Evolutionary conservation across 495 filamentous ascomycete species (phyloP).

Genomic region (Hypoxylon rickii): DNA sequence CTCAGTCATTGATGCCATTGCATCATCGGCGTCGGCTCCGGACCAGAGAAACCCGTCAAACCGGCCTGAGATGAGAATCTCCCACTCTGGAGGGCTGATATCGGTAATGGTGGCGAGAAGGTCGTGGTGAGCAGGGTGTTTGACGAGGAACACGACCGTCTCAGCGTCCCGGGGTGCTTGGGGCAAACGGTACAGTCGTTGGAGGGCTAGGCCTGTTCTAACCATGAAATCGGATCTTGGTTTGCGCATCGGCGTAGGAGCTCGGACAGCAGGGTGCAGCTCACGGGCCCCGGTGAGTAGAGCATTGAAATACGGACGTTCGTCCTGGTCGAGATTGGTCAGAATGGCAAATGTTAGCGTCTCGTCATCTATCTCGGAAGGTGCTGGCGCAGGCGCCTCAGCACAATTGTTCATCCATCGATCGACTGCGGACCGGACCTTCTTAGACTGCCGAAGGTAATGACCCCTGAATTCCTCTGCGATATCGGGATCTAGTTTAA

Average conservation of each 20-base stretch:
- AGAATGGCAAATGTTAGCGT: conserved; percentile 91
- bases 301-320: conserved; percentile 76
- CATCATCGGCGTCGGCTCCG: conserved; percentile 71
- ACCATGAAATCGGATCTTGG: conserved; percentile 69
- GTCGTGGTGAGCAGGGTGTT: conserved; percentile 78
- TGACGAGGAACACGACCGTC: conserved; percentile 85
- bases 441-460: conserved; percentile 84
- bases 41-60: conserved; percentile 98
- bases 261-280: conserved; percentile 56
- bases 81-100: conserved; percentile 89
- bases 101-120: conserved; percentile 85
- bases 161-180: conserved; percentile 79
- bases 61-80: conserved; percentile 91
- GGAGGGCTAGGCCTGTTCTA: conserved; percentile 74
- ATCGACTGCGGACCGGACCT: conserved; percentile 82
- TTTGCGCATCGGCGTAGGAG: conserved; percentile 61
- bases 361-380: conserved; percentile 87
- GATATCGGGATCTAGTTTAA: conserved; percentile 89
- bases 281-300: conserved; percentile 72
- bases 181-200: conserved; percentile 79
- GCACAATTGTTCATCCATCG: conserved; percentile 82
- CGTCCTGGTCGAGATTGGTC: conserved; percentile 77
- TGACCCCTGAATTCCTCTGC: conserved; percentile 88
- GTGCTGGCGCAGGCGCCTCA: conserved; percentile 69
- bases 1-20: conserved; percentile 43